Percentiles rank a stretch among this genome's conserved stretches.
phyloP scores from a whole-genome alignment of 179 eudicot species.

The Sideroxylon spinosum region DNA sequence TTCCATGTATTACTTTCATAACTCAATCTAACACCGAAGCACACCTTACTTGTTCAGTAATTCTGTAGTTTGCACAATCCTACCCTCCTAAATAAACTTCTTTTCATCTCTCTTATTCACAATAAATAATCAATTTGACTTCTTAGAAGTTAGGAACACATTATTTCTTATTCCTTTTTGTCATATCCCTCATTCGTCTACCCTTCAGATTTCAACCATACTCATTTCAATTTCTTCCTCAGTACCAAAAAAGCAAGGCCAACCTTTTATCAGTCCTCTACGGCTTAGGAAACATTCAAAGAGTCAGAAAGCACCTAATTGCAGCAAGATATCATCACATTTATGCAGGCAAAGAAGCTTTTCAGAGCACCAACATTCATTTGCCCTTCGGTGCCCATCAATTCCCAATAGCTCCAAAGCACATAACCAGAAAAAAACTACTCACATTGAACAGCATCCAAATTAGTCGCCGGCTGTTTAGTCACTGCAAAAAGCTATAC shows the following conservation, averaged over 20 bases:
- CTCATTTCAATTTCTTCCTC: conserved; percentile 5
- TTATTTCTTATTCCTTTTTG: too few species aligned
- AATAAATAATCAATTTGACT: too few species aligned
- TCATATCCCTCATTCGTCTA: neutral
- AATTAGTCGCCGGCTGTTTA: neutral
- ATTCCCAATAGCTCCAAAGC: neutral
- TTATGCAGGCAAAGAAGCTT: neutral
- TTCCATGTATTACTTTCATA: too few species aligned
- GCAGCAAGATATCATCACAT: too few species aligned
- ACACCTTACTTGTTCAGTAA: too few species aligned
- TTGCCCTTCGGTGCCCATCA: neutral
- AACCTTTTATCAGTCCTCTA: neutral
- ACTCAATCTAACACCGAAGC: too few species aligned
- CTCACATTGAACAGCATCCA: neutral
- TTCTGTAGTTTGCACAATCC: too few species aligned
- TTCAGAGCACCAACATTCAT: neutral
- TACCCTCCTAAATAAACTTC: too few species aligned
- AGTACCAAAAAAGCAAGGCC: neutral
- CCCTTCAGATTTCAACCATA: neutral
- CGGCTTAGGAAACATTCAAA: neutral
- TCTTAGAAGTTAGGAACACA: too few species aligned
- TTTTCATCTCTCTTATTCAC: too few species aligned
- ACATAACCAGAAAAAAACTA: neutral
- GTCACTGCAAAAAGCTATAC: neutral
- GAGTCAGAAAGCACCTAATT: too few species aligned